Conservation (phyloP, 176 grass and related monocot genomes). For the Musa troglodytarum region DNA sequence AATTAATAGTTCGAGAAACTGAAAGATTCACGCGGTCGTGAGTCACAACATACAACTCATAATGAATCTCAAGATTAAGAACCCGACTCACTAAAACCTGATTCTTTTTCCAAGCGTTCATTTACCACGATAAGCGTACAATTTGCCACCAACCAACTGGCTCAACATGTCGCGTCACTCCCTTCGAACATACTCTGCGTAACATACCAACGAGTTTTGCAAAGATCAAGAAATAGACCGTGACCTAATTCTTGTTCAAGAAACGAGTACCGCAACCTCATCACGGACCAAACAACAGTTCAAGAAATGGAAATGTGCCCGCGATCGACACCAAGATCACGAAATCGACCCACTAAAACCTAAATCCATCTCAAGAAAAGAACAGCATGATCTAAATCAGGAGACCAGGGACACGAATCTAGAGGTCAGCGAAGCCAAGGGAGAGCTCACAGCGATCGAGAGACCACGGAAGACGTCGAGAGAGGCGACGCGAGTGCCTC, state of each 20-base stretch:
- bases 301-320: too few species aligned
- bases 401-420: background rate
- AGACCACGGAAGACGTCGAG: slow-evolving; percentile 46
- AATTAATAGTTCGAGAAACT: too few species aligned
- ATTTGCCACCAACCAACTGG: too few species aligned
- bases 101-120: background rate
- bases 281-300: too few species aligned
- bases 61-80: background rate
- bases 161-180: too few species aligned
- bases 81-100: background rate
- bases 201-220: too few species aligned
- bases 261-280: too few species aligned
- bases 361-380: background rate
- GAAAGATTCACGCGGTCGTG: background rate
- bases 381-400: background rate
- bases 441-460: slow-evolving; percentile 38
- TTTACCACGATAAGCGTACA: too few species aligned
- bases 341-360: background rate
- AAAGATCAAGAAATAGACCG: too few species aligned
- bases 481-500: slow-evolving; percentile 24
- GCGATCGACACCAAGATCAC: too few species aligned
- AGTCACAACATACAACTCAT: background rate
- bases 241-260: too few species aligned
- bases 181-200: too few species aligned
- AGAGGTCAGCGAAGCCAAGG: background rate